A percentile compares a stretch with the other conserved stretches of the same genome.
Evolutionary conservation across 169 alveolate genomes (phyloP).

Genomic region (Plasmodium vivax): DNA sequence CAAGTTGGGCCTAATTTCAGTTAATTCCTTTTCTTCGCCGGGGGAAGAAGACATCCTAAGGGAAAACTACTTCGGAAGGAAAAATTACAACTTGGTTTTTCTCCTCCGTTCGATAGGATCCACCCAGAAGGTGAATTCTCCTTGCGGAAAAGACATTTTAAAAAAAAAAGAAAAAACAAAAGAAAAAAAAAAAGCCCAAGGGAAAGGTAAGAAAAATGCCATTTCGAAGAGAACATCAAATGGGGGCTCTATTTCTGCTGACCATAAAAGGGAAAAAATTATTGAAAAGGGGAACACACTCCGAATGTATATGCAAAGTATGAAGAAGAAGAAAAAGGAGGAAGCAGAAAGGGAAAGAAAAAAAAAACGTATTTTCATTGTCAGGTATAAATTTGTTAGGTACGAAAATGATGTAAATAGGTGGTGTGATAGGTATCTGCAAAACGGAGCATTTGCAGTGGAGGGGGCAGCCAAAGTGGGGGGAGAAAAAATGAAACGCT

Average conservation of each 20-base stretch:
- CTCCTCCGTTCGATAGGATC: background rate
- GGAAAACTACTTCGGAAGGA: conserved; percentile 18
- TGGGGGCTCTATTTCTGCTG: background rate
- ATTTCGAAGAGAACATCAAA: background rate
- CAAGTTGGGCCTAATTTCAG: conserved; percentile 1
- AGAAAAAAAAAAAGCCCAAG: background rate
- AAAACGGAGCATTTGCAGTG: background rate
- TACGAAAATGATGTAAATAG: conserved; percentile 36
- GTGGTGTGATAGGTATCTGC: conserved; percentile 3
- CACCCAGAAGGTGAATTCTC: background rate
- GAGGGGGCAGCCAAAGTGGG: background rate
- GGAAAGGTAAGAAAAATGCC: background rate
- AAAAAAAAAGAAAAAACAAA: background rate
- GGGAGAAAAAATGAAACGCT: background rate
- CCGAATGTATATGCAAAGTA: background rate
- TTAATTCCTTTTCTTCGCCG: background rate
- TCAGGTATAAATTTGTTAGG: conserved; percentile 19
- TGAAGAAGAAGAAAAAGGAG: conserved; percentile 13
- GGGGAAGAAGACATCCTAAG: background rate
- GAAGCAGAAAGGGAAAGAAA: conserved; percentile 8
- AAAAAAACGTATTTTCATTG: background rate
- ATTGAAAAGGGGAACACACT: background rate
- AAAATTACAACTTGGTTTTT: conserved; percentile 8
- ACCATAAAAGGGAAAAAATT: background rate
- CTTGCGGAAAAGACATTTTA: background rate